Percentiles rank a stretch among this genome's conserved stretches.
Evolutionary conservation across 2,329 filamentous ascomycete genomes (phyloP).

Genomic region (Claviceps humidiphila): DNA sequence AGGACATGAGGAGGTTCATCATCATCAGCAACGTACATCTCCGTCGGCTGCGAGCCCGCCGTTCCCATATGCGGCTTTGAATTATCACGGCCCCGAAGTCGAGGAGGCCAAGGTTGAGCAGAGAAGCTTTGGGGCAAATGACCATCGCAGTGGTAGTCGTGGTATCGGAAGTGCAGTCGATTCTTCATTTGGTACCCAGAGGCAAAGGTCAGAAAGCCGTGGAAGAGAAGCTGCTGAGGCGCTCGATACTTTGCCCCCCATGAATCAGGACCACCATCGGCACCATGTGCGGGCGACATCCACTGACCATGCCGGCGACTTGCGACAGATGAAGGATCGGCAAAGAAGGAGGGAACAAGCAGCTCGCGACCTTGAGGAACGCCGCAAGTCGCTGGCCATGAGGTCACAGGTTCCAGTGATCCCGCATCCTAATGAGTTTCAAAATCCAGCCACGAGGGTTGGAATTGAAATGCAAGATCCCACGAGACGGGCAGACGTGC

Average conservation of each 20-base stretch:
- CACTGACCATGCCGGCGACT: conserved; percentile 37
- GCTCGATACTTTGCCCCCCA: conserved; percentile 19
- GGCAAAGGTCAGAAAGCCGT: conserved; percentile 28
- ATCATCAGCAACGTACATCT: conserved; percentile 41
- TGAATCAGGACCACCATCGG: background rate
- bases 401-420: conserved; percentile 70
- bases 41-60: conserved; percentile 73
- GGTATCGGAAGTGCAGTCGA: conserved; percentile 10
- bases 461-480: conserved; percentile 31
- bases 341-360: conserved; percentile 59
- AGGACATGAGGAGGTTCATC: conserved; percentile 37
- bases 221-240: conserved; percentile 19
- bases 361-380: conserved; percentile 76
- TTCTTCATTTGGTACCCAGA: conserved; percentile 21
- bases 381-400: conserved; percentile 69
- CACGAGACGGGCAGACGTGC: conserved; percentile 28
- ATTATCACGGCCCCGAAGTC: conserved; percentile 42
- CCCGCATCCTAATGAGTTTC: conserved; percentile 52
- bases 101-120: conserved; percentile 44
- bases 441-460: conserved; percentile 13
- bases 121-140: conserved; percentile 42
- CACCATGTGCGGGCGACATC: conserved; percentile 24
- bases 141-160: conserved; percentile 38
- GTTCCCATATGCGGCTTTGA: conserved; percentile 31
- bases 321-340: conserved; percentile 43